These are phyloP conservation scores for Endothia cerciana DNA, from an alignment of 2,329 filamentous ascomycete genomes.

Conservation along the genomic window DNA sequence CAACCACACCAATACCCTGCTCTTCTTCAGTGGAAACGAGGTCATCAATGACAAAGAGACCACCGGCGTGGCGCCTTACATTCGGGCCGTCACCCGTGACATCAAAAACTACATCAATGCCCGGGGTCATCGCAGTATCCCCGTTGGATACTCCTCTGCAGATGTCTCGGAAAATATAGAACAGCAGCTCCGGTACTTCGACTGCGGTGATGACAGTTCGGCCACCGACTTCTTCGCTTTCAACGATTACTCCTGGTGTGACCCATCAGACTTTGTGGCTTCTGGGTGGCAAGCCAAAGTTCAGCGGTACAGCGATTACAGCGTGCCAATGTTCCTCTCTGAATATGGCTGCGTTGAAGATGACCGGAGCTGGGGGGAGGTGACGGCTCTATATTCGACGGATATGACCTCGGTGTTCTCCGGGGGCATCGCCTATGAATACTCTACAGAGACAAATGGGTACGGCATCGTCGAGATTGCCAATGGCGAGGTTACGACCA, in stretches of 20 bases:
- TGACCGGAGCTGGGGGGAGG: conserved; percentile 79
- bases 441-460: conserved; percentile 76
- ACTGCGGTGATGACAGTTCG: conserved; percentile 83
- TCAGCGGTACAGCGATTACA: conserved; percentile 82
- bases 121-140: conserved; percentile 65
- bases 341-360: conserved; percentile 90
- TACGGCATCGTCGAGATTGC: conserved; percentile 78
- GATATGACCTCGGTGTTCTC: conserved; percentile 95
- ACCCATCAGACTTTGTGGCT: conserved; percentile 67
- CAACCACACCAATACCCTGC: conserved; percentile 83
- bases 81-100: conserved; percentile 79
- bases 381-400: conserved; percentile 75
- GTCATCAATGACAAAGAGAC: conserved; percentile 71
- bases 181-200: conserved; percentile 89
- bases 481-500: conserved; percentile 57
- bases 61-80: conserved; percentile 71
- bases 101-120: conserved; percentile 71
- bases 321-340: conserved; percentile 89
- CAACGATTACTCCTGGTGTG: conserved; percentile 89
- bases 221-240: conserved; percentile 82
- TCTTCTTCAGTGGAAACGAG: conserved; percentile 84
- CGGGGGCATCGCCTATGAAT: conserved; percentile 95
- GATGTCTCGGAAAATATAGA: conserved; percentile 85
- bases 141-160: conserved; percentile 77
- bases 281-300: conserved; percentile 91